phyloP scores from a whole-genome alignment of 257 asterid genomes.

The Paraleonurus japonicus region DNA sequence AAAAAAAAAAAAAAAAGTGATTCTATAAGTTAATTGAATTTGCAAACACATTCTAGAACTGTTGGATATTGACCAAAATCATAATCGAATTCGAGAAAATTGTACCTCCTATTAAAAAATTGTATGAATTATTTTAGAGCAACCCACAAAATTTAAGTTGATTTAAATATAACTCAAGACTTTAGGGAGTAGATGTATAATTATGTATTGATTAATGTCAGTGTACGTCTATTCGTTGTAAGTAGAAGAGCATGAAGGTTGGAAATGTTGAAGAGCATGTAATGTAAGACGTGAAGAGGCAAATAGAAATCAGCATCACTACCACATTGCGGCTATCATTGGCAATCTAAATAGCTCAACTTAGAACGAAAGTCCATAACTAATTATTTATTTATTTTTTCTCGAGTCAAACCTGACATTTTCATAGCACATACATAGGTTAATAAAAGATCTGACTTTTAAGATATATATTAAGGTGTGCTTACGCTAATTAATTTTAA shows the following conservation, averaged over 20 bases:
- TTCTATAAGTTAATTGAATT: too few species aligned
- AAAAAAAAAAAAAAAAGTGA: too few species aligned
- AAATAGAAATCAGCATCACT: constrained; percentile 4
- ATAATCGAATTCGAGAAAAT: too few species aligned
- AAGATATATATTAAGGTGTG: neutral
- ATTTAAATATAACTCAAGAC: neutral
- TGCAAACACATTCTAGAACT: too few species aligned
- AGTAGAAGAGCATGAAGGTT: neutral
- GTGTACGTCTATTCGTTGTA: neutral
- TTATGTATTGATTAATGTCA: neutral
- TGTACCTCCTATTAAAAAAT: too few species aligned
- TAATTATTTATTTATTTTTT: neutral
- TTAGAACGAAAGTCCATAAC: neutral
- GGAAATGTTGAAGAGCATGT: constrained; percentile 4
- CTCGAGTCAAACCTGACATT: constrained; percentile 8
- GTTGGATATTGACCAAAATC: too few species aligned
- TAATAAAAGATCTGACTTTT: constrained; percentile 1
- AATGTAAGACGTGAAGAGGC: constrained; percentile 16
- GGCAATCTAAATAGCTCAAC: neutral
- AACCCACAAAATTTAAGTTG: neutral
- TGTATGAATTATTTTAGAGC: neutral
- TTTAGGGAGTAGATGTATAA: neutral
- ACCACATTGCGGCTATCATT: constrained; percentile 1
- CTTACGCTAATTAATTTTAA: neutral
- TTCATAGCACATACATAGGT: neutral